Conservation (phyloP, 1,284 basidiomycete genomes). For the Leccinum fuscescens region DNA sequence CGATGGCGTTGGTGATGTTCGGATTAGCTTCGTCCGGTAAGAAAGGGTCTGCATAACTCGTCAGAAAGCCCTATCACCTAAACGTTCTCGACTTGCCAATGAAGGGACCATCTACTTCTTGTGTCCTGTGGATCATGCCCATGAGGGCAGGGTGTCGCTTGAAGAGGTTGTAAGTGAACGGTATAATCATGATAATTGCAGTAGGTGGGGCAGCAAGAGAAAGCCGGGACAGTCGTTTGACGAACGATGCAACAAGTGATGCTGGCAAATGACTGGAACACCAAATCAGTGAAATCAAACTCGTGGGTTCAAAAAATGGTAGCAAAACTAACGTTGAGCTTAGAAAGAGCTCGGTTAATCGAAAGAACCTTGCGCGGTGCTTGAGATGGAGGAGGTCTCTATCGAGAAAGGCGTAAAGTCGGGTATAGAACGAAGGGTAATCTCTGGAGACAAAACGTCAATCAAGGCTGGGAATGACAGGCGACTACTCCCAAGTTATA, state of each 20-base stretch:
- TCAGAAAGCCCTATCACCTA: slow-evolving; percentile 5
- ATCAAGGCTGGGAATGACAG: background rate
- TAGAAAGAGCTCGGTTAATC: slow-evolving; percentile 87
- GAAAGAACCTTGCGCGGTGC: slow-evolving; percentile 93
- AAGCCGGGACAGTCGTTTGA: slow-evolving; percentile 87
- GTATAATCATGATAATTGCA: slow-evolving; percentile 87
- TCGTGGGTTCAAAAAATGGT: background rate
- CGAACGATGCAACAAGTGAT: slow-evolving; percentile 87
- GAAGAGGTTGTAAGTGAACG: slow-evolving; percentile 93
- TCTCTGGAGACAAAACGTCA: slow-evolving; percentile 53
- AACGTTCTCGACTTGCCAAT: slow-evolving; percentile 32
- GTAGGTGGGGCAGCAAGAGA: slow-evolving; percentile 86
- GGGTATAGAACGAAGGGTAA: slow-evolving; percentile 93
- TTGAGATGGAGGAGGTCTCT: slow-evolving; percentile 87
- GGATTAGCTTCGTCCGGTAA: slow-evolving; percentile 70
- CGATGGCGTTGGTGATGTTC: slow-evolving; percentile 74
- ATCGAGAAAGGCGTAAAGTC: slow-evolving; percentile 89
- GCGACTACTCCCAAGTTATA: slow-evolving; percentile 80
- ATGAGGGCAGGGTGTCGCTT: slow-evolving; percentile 91
- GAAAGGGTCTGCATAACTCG: slow-evolving; percentile 65
- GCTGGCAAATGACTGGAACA: slow-evolving; percentile 77
- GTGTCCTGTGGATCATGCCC: slow-evolving; percentile 83
- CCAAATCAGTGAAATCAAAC: slow-evolving; percentile 9
- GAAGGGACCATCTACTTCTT: slow-evolving; percentile 43
- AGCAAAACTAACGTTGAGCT: slow-evolving; percentile 72